These are phyloP conservation scores for Ceratorhiza oryzae-sativae DNA, from an alignment of 1,284 basidiomycete genomes.

Conservation along the genomic window DNA sequence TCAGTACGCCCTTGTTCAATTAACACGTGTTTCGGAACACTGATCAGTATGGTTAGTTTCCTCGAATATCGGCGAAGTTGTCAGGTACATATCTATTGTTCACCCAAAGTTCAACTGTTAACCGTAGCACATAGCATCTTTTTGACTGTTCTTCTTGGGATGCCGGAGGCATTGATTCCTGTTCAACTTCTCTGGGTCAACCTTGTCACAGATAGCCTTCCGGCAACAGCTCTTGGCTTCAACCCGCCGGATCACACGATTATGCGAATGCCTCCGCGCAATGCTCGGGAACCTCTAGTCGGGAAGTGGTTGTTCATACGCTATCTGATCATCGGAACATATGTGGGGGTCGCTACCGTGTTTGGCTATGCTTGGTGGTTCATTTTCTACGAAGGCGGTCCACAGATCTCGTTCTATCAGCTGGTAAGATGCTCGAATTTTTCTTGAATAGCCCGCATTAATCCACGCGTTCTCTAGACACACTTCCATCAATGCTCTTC, in stretches of 20 bases:
- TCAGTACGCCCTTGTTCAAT: conserved; percentile 61
- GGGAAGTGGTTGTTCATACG: conserved; percentile 95
- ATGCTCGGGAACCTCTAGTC: conserved; percentile 88
- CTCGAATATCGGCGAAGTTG: conserved; percentile 98
- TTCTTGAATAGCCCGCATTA: not conserved
- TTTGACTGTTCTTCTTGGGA: conserved; percentile 93
- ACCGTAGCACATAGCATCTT: conserved; percentile 72
- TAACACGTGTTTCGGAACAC: not conserved
- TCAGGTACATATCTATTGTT: conserved; percentile 60
- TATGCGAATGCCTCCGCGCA: conserved; percentile 91
- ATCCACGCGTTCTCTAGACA: conserved; percentile 61
- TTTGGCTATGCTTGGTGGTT: conserved; percentile 99
- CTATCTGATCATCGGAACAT: conserved; percentile 91
- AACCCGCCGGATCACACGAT: conserved; percentile 96
- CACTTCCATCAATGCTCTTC: conserved; percentile 91
- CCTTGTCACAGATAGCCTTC: conserved; percentile 92
- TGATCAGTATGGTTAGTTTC: conserved; percentile 70
- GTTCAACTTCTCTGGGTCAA: conserved; percentile 99
- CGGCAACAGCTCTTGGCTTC: conserved; percentile 98
- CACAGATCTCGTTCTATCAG: conserved; percentile 92
- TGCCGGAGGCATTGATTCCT: conserved; percentile 98
- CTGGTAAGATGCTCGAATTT: conserved; percentile 65
- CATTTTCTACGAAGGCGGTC: conserved; percentile 86
- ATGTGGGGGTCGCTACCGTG: conserved; percentile 95
- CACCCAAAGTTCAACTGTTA: conserved; percentile 36